Percentiles rank a stretch among this genome's conserved stretches.
Evolutionary conservation across 768 basidiomycete species (phyloP).

Genomic region (Auricularia sp.): DNA sequence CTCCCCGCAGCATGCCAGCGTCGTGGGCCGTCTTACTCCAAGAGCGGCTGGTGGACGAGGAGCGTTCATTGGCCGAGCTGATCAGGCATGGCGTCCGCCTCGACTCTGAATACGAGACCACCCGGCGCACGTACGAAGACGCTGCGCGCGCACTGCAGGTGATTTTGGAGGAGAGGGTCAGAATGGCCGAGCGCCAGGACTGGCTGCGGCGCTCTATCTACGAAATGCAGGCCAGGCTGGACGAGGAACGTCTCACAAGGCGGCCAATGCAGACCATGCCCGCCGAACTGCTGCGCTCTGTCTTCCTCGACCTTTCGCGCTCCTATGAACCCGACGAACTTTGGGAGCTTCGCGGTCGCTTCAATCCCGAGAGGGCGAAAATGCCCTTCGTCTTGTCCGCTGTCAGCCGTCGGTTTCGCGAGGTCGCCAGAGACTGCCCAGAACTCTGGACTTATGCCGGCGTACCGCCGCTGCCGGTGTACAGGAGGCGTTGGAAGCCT

Average conservation of each 20-base stretch:
- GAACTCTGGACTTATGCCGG: neutral
- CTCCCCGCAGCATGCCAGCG: too few relatives aligned
- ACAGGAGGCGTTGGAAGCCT: too few relatives aligned
- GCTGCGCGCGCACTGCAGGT: too few relatives aligned
- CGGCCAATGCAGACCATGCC: neutral
- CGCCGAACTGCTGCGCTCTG: neutral
- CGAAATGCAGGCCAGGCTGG: neutral
- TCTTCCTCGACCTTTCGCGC: neutral
- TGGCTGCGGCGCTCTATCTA: neutral
- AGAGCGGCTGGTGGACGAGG: too few relatives aligned
- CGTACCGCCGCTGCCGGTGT: neutral
- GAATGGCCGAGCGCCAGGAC: neutral
- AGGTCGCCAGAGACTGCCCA: neutral
- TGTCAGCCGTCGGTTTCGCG: neutral
- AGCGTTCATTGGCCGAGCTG: too few relatives aligned
- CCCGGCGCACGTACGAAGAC: too few relatives aligned
- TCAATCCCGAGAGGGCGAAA: neutral
- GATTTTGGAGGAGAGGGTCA: too few relatives aligned
- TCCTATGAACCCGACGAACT: neutral
- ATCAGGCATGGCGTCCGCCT: too few relatives aligned
- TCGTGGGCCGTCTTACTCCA: too few relatives aligned
- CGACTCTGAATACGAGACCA: too few relatives aligned
- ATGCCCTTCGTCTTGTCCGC: neutral
- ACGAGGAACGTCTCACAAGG: neutral
- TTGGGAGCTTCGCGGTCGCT: neutral